A percentile compares a stretch with the other conserved stretches of the same genome.
Conservation (phyloP, 2,329 filamentous ascomycete genomes). For the Pseudogymnoascus sp. region DNA sequence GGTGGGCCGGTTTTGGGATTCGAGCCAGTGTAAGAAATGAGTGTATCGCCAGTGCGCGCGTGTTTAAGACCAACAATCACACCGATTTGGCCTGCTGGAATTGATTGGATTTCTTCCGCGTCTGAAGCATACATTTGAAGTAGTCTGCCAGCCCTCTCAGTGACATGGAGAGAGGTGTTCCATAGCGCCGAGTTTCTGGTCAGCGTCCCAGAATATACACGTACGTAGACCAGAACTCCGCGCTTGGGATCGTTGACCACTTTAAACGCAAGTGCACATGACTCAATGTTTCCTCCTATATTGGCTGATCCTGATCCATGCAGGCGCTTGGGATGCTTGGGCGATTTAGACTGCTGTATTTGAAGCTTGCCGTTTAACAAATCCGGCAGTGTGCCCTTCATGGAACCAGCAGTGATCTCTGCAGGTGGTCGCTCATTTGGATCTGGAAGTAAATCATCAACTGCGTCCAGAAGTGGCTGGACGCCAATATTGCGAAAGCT, state of each 20-base stretch:
- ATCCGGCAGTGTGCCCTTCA: constrained; percentile 45
- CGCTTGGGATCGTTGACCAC: constrained; percentile 82
- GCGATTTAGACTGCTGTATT: constrained; percentile 29
- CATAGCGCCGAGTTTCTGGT: constrained; percentile 68
- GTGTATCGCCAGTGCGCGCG: constrained; percentile 87
- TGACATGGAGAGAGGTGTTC: constrained; percentile 77
- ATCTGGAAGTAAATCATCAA: constrained; percentile 79
- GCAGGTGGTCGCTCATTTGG: constrained; percentile 74
- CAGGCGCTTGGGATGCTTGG: constrained; percentile 21
- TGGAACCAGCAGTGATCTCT: constrained; percentile 60
- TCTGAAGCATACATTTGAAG: constrained; percentile 86
- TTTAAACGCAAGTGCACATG: constrained; percentile 76
- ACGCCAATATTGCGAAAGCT: constrained; percentile 93
- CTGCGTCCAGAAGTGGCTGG: constrained; percentile 80
- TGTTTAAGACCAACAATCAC: constrained; percentile 85
- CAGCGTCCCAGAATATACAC: constrained; percentile 80
- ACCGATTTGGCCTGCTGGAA: constrained; percentile 84
- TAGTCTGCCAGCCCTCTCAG: constrained; percentile 72
- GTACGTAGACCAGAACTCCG: constrained; percentile 83
- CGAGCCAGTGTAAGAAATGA: constrained; percentile 64
- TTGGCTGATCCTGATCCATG: constrained; percentile 23
- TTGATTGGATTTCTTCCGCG: constrained; percentile 72
- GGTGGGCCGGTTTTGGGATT: constrained; percentile 57
- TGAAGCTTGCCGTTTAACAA: constrained; percentile 40
- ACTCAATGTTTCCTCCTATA: constrained; percentile 42